phyloP scores from a whole-genome alignment of 1,284 basidiomycete species.

The Sporisorium graminicola region DNA sequence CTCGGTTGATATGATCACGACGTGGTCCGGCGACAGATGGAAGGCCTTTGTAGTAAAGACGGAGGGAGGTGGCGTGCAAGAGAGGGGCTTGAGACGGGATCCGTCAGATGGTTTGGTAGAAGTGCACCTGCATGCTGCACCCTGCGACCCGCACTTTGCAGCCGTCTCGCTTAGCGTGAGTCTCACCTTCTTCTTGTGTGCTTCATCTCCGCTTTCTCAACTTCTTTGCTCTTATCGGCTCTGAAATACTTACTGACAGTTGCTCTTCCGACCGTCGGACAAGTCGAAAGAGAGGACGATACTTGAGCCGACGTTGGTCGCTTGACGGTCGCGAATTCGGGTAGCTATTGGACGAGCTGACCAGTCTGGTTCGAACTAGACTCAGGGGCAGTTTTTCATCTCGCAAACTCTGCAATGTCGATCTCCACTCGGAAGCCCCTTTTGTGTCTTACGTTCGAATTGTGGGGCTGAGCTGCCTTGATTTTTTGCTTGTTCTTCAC shows the following conservation, averaged over 20 bases:
- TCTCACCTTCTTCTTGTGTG: background rate
- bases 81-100: slow-evolving; percentile 3
- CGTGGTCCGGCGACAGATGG: background rate
- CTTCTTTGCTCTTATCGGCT: background rate
- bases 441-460: background rate
- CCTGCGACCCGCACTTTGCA: slow-evolving; percentile 33
- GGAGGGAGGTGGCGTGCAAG: slow-evolving; percentile 3
- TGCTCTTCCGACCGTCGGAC: background rate
- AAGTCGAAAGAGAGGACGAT: background rate
- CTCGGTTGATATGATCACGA: background rate
- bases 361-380: background rate
- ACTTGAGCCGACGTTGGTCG: background rate
- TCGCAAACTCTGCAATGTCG: background rate
- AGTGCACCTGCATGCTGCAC: slow-evolving; percentile 11
- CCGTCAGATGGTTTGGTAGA: slow-evolving; percentile 37
- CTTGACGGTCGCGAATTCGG: too few species aligned
- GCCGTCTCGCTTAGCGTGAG: background rate
- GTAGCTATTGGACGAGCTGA: too few species aligned
- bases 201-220: background rate
- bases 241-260: background rate
- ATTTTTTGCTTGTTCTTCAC: background rate
- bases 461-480: background rate
- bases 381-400: background rate
- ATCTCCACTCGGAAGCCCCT: background rate
- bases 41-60: background rate